phyloP scores from a whole-genome alignment of 2,329 filamentous ascomycete genomes.

The Alternaria longipes region DNA sequence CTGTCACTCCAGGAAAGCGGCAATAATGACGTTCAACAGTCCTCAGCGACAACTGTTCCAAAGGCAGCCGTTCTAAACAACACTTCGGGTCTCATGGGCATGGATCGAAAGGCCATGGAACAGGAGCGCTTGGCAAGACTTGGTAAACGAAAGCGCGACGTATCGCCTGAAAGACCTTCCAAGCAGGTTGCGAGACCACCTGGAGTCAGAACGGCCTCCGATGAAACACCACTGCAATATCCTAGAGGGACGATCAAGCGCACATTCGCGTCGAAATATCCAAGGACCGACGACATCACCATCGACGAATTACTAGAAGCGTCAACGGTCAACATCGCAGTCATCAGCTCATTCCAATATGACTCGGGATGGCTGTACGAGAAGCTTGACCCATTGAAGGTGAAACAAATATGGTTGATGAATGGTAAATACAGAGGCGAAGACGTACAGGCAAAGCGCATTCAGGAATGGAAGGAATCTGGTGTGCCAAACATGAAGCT shows the following conservation, averaged over 20 bases:
- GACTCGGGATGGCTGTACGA: slow-evolving; percentile 77
- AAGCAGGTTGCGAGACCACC: slow-evolving; percentile 22
- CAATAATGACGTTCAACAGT: background rate
- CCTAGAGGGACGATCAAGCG: slow-evolving; percentile 76
- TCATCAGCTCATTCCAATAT: slow-evolving; percentile 89
- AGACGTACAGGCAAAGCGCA: slow-evolving; percentile 36
- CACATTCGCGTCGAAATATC: slow-evolving; percentile 75
- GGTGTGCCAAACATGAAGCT: slow-evolving; percentile 65
- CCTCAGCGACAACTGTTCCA: background rate
- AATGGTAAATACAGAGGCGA: slow-evolving; percentile 61
- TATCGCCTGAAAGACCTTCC: slow-evolving; percentile 51
- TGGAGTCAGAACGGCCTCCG: background rate
- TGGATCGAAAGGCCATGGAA: slow-evolving; percentile 87
- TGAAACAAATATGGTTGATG: slow-evolving; percentile 66
- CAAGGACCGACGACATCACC: slow-evolving; percentile 77
- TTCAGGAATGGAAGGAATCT: slow-evolving; percentile 39
- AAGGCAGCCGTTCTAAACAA: background rate
- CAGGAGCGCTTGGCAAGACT: slow-evolving; percentile 78
- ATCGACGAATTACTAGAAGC: slow-evolving; percentile 87
- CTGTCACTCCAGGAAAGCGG: slow-evolving; percentile 33
- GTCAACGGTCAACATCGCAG: slow-evolving; percentile 74
- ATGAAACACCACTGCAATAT: slow-evolving; percentile 52
- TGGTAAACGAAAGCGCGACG: slow-evolving; percentile 67
- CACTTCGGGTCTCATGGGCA: slow-evolving; percentile 53
- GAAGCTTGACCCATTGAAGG: slow-evolving; percentile 71